These are phyloP conservation scores for Rosa lucieae DNA, from an alignment of 306 rosid genomes.

Conservation along the genomic window DNA sequence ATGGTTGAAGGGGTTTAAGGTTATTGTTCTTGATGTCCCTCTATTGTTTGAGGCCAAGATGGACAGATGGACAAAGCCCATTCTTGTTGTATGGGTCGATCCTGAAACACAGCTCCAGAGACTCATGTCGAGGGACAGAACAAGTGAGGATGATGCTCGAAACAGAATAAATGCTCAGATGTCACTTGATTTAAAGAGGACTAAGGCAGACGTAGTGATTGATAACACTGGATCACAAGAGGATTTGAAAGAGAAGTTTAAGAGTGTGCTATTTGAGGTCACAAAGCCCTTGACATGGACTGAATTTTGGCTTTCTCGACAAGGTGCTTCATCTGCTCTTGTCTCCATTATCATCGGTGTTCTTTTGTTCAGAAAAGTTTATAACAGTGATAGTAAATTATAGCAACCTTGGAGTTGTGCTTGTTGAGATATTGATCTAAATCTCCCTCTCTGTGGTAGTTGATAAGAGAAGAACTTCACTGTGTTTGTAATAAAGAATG, in stretches of 20 bases:
- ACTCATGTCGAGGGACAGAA: slow-evolving; percentile 60
- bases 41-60: slow-evolving; percentile 81
- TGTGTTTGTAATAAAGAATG: slow-evolving; percentile 6
- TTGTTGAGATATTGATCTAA: slow-evolving; percentile 20
- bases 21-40: slow-evolving; percentile 84
- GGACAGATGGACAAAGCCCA: slow-evolving; percentile 81
- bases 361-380: slow-evolving; percentile 42
- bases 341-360: slow-evolving; percentile 46
- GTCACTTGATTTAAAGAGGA: slow-evolving; percentile 63
- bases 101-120: slow-evolving; percentile 69
- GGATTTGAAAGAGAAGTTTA: slow-evolving; percentile 60
- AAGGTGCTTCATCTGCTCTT: slow-evolving; percentile 52
- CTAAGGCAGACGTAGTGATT: slow-evolving; percentile 64
- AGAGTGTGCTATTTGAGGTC: slow-evolving; percentile 51
- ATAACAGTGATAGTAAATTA: slow-evolving; percentile 13
- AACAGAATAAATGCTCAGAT: slow-evolving; percentile 73
- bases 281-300: slow-evolving; percentile 70
- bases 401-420: slow-evolving; percentile 14
- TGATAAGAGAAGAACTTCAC: neutral
- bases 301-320: slow-evolving; percentile 67
- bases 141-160: slow-evolving; percentile 59
- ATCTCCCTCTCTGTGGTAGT: neutral
- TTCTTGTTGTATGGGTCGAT: slow-evolving; percentile 84
- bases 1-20: slow-evolving; percentile 74
- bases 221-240: slow-evolving; percentile 76